phyloP scores from a whole-genome alignment of 306 rosid species.

The Delonix regia region DNA sequence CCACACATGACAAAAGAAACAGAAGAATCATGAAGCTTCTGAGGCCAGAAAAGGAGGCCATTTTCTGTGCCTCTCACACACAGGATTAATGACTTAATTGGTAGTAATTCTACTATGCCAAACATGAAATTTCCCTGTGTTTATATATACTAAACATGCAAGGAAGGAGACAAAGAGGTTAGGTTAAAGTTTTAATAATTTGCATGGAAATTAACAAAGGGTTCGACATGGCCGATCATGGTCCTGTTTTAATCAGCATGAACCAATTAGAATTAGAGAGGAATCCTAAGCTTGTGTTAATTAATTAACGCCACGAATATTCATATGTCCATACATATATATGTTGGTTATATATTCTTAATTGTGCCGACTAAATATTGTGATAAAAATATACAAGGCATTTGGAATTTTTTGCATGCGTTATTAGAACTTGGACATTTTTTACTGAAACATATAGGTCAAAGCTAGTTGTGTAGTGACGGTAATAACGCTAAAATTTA shows the following conservation, averaged over 20 bases:
- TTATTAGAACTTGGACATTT: not conserved
- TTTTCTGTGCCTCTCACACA: slow-evolving; percentile 24
- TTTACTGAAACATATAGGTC: too few relatives aligned
- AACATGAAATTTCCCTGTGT: not conserved
- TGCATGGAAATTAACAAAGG: slow-evolving; percentile 19
- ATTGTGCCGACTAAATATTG: too few relatives aligned
- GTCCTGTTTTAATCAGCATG: slow-evolving; percentile 25
- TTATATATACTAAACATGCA: slow-evolving; percentile 28
- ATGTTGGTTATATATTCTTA: too few relatives aligned
- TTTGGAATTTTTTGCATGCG: not conserved
- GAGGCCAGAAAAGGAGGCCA: slow-evolving; percentile 15
- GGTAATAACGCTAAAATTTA: too few relatives aligned
- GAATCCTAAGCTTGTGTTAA: not conserved
- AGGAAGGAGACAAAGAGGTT: not conserved
- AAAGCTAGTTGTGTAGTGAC: not conserved
- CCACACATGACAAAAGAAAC: slow-evolving; percentile 22
- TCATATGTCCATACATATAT: not conserved
- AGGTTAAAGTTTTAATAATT: not conserved
- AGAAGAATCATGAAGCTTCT: not conserved
- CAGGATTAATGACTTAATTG: not conserved
- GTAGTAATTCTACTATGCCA: not conserved
- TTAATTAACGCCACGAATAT: not conserved
- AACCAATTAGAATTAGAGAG: not conserved
- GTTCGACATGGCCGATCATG: slow-evolving; percentile 31
- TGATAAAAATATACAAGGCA: not conserved